These are phyloP conservation scores for Rhododendron molle DNA, from an alignment of 148 eudicot species.

Conservation along the genomic window DNA sequence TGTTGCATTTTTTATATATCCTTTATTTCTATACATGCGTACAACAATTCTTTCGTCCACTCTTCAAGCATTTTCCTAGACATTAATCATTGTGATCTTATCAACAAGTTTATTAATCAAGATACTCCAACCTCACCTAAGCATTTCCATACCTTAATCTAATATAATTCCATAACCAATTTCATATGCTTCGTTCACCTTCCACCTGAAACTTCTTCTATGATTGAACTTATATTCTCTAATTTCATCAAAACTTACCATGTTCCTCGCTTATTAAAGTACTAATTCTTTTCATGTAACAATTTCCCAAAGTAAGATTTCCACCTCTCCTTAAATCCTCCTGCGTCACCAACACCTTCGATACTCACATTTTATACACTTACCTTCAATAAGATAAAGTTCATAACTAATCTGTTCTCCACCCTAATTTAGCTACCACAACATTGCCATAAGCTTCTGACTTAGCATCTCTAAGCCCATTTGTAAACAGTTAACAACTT, in stretches of 20 bases:
- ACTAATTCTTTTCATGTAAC: neutral
- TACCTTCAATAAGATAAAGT: neutral
- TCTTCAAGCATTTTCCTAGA: neutral
- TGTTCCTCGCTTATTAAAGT: neutral
- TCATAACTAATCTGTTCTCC: neutral
- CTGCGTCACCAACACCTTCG: neutral
- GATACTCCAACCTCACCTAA: neutral
- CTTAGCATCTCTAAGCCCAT: neutral
- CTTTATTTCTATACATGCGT: neutral
- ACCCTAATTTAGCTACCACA: neutral
- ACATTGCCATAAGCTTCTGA: neutral
- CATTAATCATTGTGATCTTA: neutral
- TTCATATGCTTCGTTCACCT: neutral
- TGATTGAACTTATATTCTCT: neutral
- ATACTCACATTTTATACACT: neutral
- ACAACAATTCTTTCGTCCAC: neutral
- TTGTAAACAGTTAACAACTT: neutral
- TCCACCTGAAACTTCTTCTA: neutral
- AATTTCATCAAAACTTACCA: neutral
- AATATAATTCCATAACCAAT: neutral
- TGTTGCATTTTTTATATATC: neutral
- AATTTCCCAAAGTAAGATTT: neutral
- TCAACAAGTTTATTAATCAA: neutral
- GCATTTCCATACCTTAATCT: neutral
- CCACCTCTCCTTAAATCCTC: neutral